phyloP scores from a whole-genome alignment of 2,329 filamentous ascomycete genomes.

The Annulohypoxylon truncatum region DNA sequence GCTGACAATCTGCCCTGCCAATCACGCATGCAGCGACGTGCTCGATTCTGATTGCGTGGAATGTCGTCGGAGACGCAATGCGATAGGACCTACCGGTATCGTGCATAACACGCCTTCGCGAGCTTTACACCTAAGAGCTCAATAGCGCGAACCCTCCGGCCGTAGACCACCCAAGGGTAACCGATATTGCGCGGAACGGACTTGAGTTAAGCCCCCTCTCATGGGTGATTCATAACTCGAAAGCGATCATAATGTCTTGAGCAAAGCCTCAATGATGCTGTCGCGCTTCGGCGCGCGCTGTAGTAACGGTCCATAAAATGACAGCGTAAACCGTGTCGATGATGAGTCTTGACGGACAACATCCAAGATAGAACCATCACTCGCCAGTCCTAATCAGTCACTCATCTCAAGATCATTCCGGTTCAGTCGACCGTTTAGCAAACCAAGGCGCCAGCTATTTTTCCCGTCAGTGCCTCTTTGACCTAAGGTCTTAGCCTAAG shows the following conservation, averaged over 20 bases:
- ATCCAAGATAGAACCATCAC: conserved; percentile 14
- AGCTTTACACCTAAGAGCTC: conserved; percentile 7
- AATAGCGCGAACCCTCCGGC: conserved; percentile 16
- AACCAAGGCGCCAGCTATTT: background rate
- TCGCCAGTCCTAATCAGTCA: background rate
- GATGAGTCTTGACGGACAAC: conserved; percentile 7
- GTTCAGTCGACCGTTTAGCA: background rate
- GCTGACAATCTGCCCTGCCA: conserved; percentile 40
- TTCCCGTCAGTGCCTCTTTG: background rate
- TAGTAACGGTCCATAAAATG: conserved; percentile 20
- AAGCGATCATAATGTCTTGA: conserved; percentile 26
- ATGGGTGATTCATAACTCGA: background rate
- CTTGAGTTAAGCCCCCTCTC: background rate
- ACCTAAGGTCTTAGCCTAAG: background rate
- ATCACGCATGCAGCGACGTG: conserved; percentile 46
- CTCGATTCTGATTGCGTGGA: conserved; percentile 40
- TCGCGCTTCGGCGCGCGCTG: conserved; percentile 26
- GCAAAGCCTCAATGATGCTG: conserved; percentile 17
- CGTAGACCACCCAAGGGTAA: background rate
- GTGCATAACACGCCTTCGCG: conserved; percentile 34
- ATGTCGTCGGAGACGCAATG: conserved; percentile 22
- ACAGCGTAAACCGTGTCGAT: conserved; percentile 4
- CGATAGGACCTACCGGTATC: conserved; percentile 23
- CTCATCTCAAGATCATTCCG: background rate
- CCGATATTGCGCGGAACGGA: conserved; percentile 6